These are phyloP conservation scores for Orychophragmus violaceus DNA, from an alignment of 345 rosid species.

Conservation along the genomic window DNA sequence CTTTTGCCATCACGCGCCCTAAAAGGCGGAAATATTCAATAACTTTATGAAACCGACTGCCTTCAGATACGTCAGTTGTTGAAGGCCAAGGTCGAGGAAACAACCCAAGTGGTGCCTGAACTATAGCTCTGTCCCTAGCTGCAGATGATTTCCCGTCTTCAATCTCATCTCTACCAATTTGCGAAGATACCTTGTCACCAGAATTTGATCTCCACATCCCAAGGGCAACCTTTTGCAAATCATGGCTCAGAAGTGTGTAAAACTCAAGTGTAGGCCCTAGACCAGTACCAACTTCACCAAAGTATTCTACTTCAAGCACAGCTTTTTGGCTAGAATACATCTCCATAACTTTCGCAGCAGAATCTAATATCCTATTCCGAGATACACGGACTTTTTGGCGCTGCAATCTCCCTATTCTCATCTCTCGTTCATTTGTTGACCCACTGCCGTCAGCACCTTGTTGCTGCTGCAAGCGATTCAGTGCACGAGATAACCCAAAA, in stretches of 20 bases:
- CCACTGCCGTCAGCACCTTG: slow-evolving; percentile 98
- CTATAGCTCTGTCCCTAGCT: slow-evolving; percentile 40
- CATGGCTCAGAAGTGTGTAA: slow-evolving; percentile 92
- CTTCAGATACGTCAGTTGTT: slow-evolving; percentile 63
- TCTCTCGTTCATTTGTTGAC: slow-evolving; percentile 77
- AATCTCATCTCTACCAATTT: slow-evolving; percentile 49
- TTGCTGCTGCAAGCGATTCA: slow-evolving; percentile 96
- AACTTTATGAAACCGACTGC: slow-evolving; percentile 61
- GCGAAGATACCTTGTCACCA: slow-evolving; percentile 45
- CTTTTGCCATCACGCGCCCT: slow-evolving; percentile 98
- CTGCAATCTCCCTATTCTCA: slow-evolving; percentile 89
- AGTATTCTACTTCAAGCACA: slow-evolving; percentile 97
- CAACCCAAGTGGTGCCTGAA: slow-evolving; percentile 82
- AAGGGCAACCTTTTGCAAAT: slow-evolving; percentile 72
- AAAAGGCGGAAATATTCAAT: slow-evolving; percentile 78
- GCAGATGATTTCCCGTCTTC: slow-evolving; percentile 45
- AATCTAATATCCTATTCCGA: slow-evolving; percentile 90
- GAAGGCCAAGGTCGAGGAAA: slow-evolving; percentile 96
- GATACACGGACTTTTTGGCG: slow-evolving; percentile 99
- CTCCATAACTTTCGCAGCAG: slow-evolving; percentile 99
- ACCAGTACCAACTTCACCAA: slow-evolving; percentile 99
- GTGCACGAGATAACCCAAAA: slow-evolving; percentile 96
- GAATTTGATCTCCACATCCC: slow-evolving; percentile 92
- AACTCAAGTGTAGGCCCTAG: slow-evolving; percentile 98
- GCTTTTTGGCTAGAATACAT: slow-evolving; percentile 99